Evolutionary conservation across 2,329 filamentous ascomycete genomes (phyloP).

Genomic region (Colletotrichum sp.): DNA sequence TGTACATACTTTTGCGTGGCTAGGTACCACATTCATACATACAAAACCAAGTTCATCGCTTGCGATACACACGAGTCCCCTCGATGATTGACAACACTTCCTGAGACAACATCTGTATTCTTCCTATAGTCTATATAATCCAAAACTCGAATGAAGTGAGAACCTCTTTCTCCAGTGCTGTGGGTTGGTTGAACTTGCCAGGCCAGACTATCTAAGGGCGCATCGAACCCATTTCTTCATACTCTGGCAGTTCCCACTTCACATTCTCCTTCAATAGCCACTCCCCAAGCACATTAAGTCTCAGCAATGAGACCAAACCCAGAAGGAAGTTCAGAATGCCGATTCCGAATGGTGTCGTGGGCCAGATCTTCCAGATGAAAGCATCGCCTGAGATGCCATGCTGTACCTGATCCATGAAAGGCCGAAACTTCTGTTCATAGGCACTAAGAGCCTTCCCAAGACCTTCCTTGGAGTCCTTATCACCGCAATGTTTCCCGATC

Average conservation of each 20-base stretch:
- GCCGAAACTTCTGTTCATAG: conserved; percentile 50
- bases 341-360: conserved; percentile 2
- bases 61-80: not conserved
- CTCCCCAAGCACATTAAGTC: conserved; percentile 1
- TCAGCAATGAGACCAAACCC: conserved; percentile 4
- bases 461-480: conserved; percentile 19
- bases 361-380: conserved; percentile 1
- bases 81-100: not conserved
- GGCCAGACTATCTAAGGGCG: not conserved
- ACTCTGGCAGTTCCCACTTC: not conserved
- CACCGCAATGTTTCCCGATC: conserved; percentile 34
- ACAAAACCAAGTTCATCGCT: not conserved
- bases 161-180: fast-evolving
- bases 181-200: not conserved
- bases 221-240: not conserved
- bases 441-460: conserved; percentile 34
- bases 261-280: not conserved
- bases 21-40: not conserved
- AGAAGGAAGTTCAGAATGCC: not conserved
- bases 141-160: not conserved
- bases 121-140: not conserved
- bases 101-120: not conserved
- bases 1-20: not conserved
- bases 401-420: conserved; percentile 49
- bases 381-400: conserved; percentile 15